Percentiles rank a stretch among this genome's conserved stretches.
These are phyloP conservation scores for Rhizophora apiculata DNA, from an alignment of 345 rosid genomes.

Conservation along the genomic window DNA sequence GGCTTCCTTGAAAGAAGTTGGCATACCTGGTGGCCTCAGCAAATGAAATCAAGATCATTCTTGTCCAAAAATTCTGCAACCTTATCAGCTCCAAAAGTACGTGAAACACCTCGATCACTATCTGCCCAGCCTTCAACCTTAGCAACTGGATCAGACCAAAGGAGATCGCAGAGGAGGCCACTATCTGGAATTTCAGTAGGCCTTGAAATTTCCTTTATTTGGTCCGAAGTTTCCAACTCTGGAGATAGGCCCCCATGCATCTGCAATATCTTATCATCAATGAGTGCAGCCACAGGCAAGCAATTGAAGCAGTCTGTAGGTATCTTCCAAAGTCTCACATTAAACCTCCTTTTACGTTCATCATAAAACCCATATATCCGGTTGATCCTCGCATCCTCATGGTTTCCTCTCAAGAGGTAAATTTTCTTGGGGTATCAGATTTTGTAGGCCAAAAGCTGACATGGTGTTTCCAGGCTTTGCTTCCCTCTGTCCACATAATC, in stretches of 20 bases:
- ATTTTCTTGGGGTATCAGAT: constrained; percentile 73
- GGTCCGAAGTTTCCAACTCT: constrained; percentile 59
- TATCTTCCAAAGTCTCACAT: constrained; percentile 91
- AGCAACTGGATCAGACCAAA: constrained; percentile 95
- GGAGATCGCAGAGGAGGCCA: constrained; percentile 91
- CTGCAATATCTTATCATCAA: constrained; percentile 84
- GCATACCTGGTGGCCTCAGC: constrained; percentile 95
- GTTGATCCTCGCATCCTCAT: constrained; percentile 97
- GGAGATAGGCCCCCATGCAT: constrained; percentile 99
- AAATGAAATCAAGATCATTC: constrained; percentile 90
- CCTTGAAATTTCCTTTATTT: constrained; percentile 73
- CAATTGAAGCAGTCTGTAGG: constrained; percentile 93
- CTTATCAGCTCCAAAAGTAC: constrained; percentile 81
- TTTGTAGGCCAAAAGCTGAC: constrained; percentile 93
- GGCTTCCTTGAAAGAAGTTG: background rate
- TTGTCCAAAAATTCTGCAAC: constrained; percentile 85
- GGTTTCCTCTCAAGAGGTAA: constrained; percentile 88
- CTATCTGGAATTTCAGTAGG: constrained; percentile 86
- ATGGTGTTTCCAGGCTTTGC: constrained; percentile 95
- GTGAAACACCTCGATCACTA: constrained; percentile 90
- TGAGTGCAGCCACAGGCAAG: constrained; percentile 86
- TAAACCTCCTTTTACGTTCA: constrained; percentile 96
- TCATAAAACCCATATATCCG: constrained; percentile 94
- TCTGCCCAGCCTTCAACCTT: constrained; percentile 71
- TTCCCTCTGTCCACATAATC: constrained; percentile 98